Evolutionary conservation across 352 stramenopile genomes (phyloP).

Genomic region (Phytopythium litorale): DNA sequence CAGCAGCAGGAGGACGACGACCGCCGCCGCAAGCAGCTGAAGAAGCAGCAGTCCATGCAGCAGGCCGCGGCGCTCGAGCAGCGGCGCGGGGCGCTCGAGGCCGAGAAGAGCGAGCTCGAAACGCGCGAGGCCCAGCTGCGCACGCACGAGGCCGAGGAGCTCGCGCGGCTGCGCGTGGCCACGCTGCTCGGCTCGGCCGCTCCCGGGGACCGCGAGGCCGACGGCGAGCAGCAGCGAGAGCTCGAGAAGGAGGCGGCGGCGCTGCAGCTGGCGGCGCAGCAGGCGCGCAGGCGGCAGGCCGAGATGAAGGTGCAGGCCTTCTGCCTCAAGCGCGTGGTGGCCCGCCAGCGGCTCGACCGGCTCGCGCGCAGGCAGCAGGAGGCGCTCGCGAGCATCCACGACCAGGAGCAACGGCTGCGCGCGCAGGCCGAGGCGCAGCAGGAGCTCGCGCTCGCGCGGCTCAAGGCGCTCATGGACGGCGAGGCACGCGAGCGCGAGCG

Average conservation of each 20-base stretch:
- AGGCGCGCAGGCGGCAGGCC: conserved; percentile 46
- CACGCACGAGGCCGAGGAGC: conserved; percentile 58
- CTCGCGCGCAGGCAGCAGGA: conserved; percentile 42
- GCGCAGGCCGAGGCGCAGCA: conserved; percentile 61
- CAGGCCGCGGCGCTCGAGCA: conserved; percentile 15
- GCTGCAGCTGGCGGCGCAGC: conserved; percentile 30
- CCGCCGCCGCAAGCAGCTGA: conserved; percentile 17
- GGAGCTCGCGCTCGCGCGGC: conserved; percentile 53
- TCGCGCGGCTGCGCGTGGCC: conserved; percentile 49
- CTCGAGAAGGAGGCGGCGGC: conserved; percentile 42
- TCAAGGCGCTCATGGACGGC: conserved; percentile 73
- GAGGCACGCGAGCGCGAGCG: conserved; percentile 58
- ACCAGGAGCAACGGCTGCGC: conserved; percentile 51
- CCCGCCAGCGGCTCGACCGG: conserved; percentile 32
- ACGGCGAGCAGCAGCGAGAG: conserved; percentile 19
- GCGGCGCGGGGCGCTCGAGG: conserved; percentile 38
- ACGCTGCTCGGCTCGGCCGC: conserved; percentile 20
- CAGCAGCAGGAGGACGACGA: conserved; percentile 31
- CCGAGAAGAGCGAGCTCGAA: conserved; percentile 34
- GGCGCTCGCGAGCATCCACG: conserved; percentile 50
- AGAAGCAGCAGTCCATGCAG: background rate
- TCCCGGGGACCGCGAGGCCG: background rate
- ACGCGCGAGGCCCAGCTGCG: conserved; percentile 41
- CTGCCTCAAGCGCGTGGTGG: conserved; percentile 49
- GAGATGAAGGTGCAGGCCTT: conserved; percentile 59